phyloP scores from a whole-genome alignment of 192 early-diverging fungal genomes.

The Coemansia reversa region DNA sequence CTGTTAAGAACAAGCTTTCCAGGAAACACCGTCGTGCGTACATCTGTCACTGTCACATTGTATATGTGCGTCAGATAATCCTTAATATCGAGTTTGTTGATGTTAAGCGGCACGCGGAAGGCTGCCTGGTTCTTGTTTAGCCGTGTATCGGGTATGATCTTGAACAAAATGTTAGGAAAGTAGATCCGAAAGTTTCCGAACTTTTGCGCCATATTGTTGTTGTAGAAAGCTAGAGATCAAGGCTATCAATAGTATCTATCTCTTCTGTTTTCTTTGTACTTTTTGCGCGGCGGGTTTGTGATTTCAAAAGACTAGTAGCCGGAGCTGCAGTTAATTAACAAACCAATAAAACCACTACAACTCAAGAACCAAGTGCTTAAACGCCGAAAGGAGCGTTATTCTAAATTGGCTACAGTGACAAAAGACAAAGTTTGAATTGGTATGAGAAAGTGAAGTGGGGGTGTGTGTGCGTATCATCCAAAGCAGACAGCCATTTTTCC shows the following conservation, averaged over 20 bases:
- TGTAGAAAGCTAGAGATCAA: neutral
- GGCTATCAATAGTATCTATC: neutral
- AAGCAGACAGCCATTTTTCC: neutral
- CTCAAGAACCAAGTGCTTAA: neutral
- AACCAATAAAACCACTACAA: neutral
- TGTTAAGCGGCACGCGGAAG: constrained; percentile 82
- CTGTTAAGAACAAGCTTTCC: constrained; percentile 53
- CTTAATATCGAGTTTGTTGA: constrained; percentile 94
- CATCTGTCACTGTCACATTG: constrained; percentile 74
- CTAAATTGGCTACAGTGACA: neutral
- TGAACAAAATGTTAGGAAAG: constrained; percentile 85
- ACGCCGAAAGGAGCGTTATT: neutral
- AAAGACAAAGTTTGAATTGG: neutral
- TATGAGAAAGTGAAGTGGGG: neutral
- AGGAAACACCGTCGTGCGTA: constrained; percentile 88
- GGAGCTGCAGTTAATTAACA: neutral
- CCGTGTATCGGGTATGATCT: constrained; percentile 67
- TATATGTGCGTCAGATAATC: constrained; percentile 85
- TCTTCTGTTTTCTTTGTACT: neutral
- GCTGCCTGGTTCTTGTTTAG: constrained; percentile 84
- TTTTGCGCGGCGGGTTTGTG: neutral
- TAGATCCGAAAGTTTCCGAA: constrained; percentile 66
- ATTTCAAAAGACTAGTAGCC: neutral
- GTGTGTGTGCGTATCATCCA: neutral
- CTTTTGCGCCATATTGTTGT: constrained; percentile 38